A percentile compares a stretch with the other conserved stretches of the same genome.
Conservation (phyloP, 2,329 filamentous ascomycete species). For the Fusarium algeriense region DNA sequence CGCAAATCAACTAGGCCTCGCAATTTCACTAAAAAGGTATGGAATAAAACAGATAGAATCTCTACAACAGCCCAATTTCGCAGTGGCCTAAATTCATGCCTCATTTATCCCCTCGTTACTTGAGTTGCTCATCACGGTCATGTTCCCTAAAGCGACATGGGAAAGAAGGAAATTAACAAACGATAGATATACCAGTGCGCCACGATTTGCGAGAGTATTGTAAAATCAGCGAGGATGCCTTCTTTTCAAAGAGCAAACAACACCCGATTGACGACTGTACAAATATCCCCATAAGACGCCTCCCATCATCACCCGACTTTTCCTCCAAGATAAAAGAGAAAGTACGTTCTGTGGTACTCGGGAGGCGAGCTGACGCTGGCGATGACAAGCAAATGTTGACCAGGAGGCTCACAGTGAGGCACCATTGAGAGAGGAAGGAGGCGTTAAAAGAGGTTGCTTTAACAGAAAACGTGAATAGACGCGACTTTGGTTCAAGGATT, state of each 20-base stretch:
- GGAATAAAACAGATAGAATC: constrained; percentile 14
- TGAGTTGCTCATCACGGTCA: constrained; percentile 38
- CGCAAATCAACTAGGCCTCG: not conserved
- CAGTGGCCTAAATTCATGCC: constrained; percentile 33
- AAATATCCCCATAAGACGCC: constrained; percentile 49
- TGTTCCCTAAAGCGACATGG: constrained; percentile 27
- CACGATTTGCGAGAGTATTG: constrained; percentile 39
- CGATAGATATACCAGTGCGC: constrained; percentile 39
- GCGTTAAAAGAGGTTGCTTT: constrained; percentile 42
- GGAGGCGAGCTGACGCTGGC: constrained; percentile 39
- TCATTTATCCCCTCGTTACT: constrained; percentile 37
- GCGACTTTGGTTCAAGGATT: constrained; percentile 54
- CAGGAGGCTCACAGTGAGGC: constrained; percentile 49
- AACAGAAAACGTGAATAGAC: constrained; percentile 48
- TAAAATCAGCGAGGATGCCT: constrained; percentile 45
- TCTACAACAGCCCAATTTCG: constrained; percentile 31
- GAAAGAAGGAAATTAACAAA: constrained; percentile 27
- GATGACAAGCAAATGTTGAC: constrained; percentile 40
- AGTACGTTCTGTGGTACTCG: constrained; percentile 46
- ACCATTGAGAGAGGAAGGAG: constrained; percentile 46
- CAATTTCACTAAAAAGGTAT: not conserved
- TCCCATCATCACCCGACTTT: constrained; percentile 49
- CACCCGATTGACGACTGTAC: constrained; percentile 48
- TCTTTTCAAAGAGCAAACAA: constrained; percentile 49
- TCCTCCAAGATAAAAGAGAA: constrained; percentile 48